Percentiles rank a stretch among this genome's conserved stretches.
Evolutionary conservation across 352 stramenopile genomes (phyloP).

Genomic region (Globisporangium recalcitrans): DNA sequence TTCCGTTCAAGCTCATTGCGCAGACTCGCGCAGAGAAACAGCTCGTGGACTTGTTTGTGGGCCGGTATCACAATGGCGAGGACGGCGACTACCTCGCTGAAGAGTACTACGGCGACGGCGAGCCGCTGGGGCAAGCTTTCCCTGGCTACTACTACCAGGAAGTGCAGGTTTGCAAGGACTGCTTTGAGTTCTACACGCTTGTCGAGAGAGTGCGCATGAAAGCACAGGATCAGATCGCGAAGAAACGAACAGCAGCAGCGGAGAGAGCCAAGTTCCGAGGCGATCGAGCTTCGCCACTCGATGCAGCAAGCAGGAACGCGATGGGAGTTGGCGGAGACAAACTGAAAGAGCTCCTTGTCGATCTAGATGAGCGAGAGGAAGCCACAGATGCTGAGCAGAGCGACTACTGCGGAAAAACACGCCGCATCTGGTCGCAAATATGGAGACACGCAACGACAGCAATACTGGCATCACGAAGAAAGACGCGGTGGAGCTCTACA

Average conservation of each 20-base stretch:
- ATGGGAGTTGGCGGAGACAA: neutral
- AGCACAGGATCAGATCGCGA: constrained; percentile 39
- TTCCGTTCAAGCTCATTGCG: constrained; percentile 79
- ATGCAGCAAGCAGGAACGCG: neutral
- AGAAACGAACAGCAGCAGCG: neutral
- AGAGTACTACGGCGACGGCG: constrained; percentile 68
- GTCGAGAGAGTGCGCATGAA: constrained; percentile 73
- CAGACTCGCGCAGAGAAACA: constrained; percentile 76
- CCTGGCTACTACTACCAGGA: constrained; percentile 84
- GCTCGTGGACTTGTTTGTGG: constrained; percentile 71
- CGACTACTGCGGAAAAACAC: neutral
- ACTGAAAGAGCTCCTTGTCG: neutral
- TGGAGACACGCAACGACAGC: constrained; percentile 29
- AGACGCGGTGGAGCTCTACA: constrained; percentile 75
- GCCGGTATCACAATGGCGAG: constrained; percentile 71
- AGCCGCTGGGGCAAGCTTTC: constrained; percentile 67
- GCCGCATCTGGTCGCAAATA: constrained; percentile 29
- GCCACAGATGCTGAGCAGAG: neutral
- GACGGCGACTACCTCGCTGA: constrained; percentile 73
- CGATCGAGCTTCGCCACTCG: neutral
- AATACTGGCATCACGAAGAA: constrained; percentile 45
- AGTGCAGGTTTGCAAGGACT: constrained; percentile 70
- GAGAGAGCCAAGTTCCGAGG: constrained; percentile 2
- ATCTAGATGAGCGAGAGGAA: constrained; percentile 9
- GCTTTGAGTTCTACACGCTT: constrained; percentile 76